Conservation (phyloP, 1,139 yeast species). For the Sugiyamaella pinicola region DNA sequence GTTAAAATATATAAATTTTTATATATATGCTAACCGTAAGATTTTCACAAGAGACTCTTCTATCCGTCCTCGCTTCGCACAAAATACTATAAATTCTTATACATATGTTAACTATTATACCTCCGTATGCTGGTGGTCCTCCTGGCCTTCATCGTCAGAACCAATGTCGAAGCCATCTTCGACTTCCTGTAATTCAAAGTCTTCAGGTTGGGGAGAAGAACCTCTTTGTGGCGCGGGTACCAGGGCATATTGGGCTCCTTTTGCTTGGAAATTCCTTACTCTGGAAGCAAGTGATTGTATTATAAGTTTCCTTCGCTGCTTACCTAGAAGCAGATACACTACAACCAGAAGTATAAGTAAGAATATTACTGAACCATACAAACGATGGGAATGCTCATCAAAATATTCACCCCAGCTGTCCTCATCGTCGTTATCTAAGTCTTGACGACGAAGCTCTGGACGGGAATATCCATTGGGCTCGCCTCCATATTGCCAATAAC, state of each 20-base stretch:
- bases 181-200: slow-evolving; percentile 33
- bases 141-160: slow-evolving; percentile 26
- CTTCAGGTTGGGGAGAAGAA: slow-evolving; percentile 25
- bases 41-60: too few species aligned
- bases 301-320: slow-evolving; percentile 39
- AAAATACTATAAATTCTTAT: too few species aligned
- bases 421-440: slow-evolving; percentile 32
- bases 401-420: slow-evolving; percentile 43
- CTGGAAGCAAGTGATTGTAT: slow-evolving; percentile 35
- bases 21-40: too few species aligned
- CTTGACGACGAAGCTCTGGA: slow-evolving; percentile 23
- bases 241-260: slow-evolving; percentile 21
- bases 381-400: slow-evolving; percentile 51
- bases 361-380: slow-evolving; percentile 59
- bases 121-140: background rate
- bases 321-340: slow-evolving; percentile 54
- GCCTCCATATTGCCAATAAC: slow-evolving; percentile 38
- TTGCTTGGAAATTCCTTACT: slow-evolving; percentile 22
- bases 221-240: slow-evolving; percentile 7
- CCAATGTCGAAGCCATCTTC: slow-evolving; percentile 31
- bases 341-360: slow-evolving; percentile 48
- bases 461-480: slow-evolving; percentile 25
- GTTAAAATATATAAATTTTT: too few species aligned
- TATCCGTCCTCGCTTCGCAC: too few species aligned
- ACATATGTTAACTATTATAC: slow-evolving; percentile 1